A percentile compares a stretch with the other conserved stretches of the same genome.
Evolutionary conservation across 176 grass and related monocot genomes (phyloP).

Genomic region (Urochloa ruziziensis): DNA sequence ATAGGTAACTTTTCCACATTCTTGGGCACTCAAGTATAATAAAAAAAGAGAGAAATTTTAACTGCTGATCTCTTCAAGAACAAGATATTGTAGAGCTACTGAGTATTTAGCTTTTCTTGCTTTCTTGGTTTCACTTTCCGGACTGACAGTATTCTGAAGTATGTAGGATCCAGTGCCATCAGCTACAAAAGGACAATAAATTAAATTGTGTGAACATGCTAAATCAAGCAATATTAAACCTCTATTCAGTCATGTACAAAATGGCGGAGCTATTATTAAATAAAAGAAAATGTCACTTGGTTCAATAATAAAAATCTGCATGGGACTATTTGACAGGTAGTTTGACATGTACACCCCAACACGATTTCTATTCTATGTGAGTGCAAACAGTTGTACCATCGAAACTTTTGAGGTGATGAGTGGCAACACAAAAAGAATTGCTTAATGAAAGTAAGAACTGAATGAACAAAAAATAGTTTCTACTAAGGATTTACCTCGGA

Average conservation of each 20-base stretch:
- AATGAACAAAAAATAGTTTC: not conserved
- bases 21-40: not conserved
- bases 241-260: slow-evolving; percentile 13
- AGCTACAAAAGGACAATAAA: slow-evolving; percentile 38
- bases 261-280: not conserved
- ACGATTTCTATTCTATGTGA: not conserved
- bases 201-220: slow-evolving; percentile 11
- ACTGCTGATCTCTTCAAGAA: slow-evolving; percentile 60
- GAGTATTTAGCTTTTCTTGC: slow-evolving; percentile 77
- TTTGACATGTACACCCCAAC: not conserved
- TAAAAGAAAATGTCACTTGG: not conserved
- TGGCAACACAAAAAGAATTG: slow-evolving; percentile 23
- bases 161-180: slow-evolving; percentile 49
- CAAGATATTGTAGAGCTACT: slow-evolving; percentile 67
- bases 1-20: not conserved
- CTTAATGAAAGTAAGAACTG: not conserved
- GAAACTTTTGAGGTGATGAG: not conserved
- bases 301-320: not conserved
- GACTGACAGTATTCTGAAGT: slow-evolving; percentile 45
- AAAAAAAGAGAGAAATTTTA: not conserved
- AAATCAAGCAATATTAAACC: slow-evolving; percentile 10
- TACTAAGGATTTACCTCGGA: slow-evolving; percentile 51
- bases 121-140: slow-evolving; percentile 34
- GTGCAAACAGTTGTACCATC: slow-evolving; percentile 3
- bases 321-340: not conserved